Conservation (phyloP, 2,329 filamentous ascomycete species). For the Beauveria rudraprayagi region DNA sequence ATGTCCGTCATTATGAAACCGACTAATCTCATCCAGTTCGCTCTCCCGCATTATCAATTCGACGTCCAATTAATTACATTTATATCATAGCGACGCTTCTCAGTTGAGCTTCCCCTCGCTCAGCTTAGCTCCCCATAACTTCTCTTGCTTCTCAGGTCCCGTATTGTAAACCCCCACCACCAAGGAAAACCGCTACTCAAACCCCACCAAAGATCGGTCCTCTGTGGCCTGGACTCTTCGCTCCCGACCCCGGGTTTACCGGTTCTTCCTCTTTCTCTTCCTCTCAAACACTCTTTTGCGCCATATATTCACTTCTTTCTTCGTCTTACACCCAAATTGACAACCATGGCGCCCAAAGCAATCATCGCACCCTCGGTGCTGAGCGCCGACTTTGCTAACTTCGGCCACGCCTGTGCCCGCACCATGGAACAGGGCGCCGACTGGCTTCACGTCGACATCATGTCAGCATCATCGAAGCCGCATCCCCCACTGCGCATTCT, state of each 20-base stretch:
- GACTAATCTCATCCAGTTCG: too few species aligned
- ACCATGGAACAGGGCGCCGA: constrained; percentile 84
- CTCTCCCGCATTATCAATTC: too few species aligned
- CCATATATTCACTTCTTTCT: background rate
- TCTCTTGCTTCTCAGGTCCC: too few species aligned
- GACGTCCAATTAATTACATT: too few species aligned
- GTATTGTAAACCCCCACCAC: background rate
- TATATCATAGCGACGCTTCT: too few species aligned
- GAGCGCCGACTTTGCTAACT: constrained; percentile 85
- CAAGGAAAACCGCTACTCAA: background rate
- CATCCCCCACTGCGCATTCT: background rate
- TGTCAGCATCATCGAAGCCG: constrained; percentile 34
- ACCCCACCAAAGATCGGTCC: constrained; percentile 3
- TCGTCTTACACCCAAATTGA: background rate
- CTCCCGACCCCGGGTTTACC: background rate
- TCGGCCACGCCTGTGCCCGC: constrained; percentile 77
- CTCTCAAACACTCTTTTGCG: background rate
- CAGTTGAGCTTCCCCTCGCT: background rate
- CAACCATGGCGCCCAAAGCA: constrained; percentile 72
- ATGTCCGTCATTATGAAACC: too few species aligned
- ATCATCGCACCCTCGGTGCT: constrained; percentile 99
- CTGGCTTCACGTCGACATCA: constrained; percentile 94
- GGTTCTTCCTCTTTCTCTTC: background rate
- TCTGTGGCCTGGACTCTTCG: background rate
- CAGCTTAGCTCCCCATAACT: background rate